Conservation (phyloP, 495 filamentous ascomycete species). For the Thermothielavioides terrestris region DNA sequence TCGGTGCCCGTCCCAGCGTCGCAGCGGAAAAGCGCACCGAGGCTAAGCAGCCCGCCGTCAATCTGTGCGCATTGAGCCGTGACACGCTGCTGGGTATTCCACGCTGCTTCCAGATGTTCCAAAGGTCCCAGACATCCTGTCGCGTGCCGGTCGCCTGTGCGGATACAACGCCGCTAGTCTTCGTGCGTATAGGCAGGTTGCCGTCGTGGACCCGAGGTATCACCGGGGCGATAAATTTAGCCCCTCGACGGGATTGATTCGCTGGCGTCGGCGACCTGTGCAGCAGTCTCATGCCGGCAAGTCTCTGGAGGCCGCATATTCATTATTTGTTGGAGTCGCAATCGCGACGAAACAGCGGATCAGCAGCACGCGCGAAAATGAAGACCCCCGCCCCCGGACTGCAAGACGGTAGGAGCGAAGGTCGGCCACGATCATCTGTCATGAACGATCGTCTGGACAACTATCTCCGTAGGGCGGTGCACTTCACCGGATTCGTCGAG, state of each 20-base stretch:
- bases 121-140: constrained; percentile 6
- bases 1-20: not conserved
- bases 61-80: constrained; percentile 6
- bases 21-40: constrained; percentile 7
- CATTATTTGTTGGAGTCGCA: constrained; percentile 14
- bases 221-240: constrained; percentile 13
- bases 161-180: constrained; percentile 11
- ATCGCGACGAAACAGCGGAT: not conserved
- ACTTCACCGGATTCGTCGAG: constrained; percentile 3
- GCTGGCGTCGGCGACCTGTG: not conserved
- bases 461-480: not conserved
- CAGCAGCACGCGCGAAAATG: not conserved
- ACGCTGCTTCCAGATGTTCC: constrained; percentile 11
- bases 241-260: constrained; percentile 9
- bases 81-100: constrained; percentile 12
- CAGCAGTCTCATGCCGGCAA: constrained; percentile 11
- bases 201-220: constrained; percentile 6
- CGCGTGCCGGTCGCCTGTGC: constrained; percentile 1
- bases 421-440: not conserved
- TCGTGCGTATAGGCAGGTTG: constrained; percentile 12
- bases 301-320: constrained; percentile 15
- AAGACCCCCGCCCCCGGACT: too few species aligned
- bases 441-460: not conserved
- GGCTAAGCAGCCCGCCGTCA: constrained; percentile 1
- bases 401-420: too few species aligned